Percentiles rank a stretch among this genome's conserved stretches.
Evolutionary conservation across 352 stramenopile species (phyloP).

Genomic region (Globisporangium viniferum): DNA sequence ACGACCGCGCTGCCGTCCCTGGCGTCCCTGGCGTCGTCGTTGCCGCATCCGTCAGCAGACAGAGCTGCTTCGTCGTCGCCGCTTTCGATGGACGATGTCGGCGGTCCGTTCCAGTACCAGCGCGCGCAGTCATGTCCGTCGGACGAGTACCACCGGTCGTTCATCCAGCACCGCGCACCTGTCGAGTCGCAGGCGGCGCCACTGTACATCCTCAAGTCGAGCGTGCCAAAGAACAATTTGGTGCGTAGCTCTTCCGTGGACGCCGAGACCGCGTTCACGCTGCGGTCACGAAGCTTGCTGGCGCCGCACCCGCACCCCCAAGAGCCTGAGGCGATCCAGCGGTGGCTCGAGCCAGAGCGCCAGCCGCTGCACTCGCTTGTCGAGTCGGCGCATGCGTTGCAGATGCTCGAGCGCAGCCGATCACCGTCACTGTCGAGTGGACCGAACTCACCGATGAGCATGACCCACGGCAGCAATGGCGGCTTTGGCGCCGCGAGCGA

Average conservation of each 20-base stretch:
- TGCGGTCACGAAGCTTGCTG: slow-evolving; percentile 22
- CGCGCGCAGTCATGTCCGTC: slow-evolving; percentile 69
- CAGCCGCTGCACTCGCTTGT: slow-evolving; percentile 48
- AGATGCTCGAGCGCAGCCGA: slow-evolving; percentile 39
- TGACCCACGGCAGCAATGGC: not conserved
- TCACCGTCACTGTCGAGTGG: slow-evolving; percentile 20
- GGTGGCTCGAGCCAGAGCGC: slow-evolving; percentile 16
- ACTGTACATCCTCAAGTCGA: slow-evolving; percentile 20
- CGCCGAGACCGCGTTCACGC: slow-evolving; percentile 24
- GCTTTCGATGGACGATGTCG: slow-evolving; percentile 33
- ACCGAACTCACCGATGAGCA: slow-evolving; percentile 15
- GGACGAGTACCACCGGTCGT: slow-evolving; percentile 28
- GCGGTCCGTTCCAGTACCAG: slow-evolving; percentile 59
- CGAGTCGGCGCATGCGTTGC: slow-evolving; percentile 57
- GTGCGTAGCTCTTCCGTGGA: slow-evolving; percentile 67
- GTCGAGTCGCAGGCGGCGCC: slow-evolving; percentile 13
- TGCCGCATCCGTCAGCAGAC: slow-evolving; percentile 6
- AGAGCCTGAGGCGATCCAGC: slow-evolving; percentile 14
- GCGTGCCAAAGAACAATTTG: slow-evolving; percentile 36
- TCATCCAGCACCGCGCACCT: not conserved
- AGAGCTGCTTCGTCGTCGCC: not conserved
- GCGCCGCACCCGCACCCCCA: slow-evolving; percentile 4
- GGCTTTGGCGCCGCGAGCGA: slow-evolving; percentile 12
- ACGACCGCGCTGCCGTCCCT: slow-evolving; percentile 25
- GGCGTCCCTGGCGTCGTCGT: slow-evolving; percentile 21